Conservation (phyloP, 2,329 filamentous ascomycete genomes). For the Iodosphaeria phyllophila region DNA sequence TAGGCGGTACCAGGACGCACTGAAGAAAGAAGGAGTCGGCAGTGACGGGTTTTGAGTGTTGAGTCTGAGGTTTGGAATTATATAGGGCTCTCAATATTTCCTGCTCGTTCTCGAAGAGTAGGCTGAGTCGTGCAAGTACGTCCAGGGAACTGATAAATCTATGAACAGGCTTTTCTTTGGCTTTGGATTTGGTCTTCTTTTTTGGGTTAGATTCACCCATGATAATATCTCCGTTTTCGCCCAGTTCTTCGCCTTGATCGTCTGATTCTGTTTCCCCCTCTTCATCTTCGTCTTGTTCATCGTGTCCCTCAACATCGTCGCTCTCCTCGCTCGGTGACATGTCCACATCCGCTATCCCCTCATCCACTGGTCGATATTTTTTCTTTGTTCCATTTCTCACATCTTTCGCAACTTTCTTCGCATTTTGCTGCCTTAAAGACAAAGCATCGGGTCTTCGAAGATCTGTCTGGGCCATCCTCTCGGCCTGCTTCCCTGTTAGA, state of each 20-base stretch:
- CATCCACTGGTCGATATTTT: constrained; percentile 32
- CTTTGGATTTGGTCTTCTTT: constrained; percentile 16
- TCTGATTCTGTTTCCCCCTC: constrained; percentile 23
- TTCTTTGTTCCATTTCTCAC: constrained; percentile 17
- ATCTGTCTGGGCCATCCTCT: constrained; percentile 52
- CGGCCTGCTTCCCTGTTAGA: constrained; percentile 53
- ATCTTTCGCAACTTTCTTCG: no score
- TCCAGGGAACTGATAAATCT: constrained; percentile 70
- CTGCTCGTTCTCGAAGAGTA: constrained; percentile 74
- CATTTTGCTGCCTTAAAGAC: no score
- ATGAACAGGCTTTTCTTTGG: constrained; percentile 25
- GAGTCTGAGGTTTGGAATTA: constrained; percentile 46
- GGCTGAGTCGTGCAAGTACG: constrained; percentile 56
- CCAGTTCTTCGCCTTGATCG: constrained; percentile 25
- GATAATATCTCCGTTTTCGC: constrained; percentile 36
- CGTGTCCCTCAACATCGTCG: no score
- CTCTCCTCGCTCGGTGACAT: constrained; percentile 26
- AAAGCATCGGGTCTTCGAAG: constrained; percentile 56
- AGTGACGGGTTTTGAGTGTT: constrained; percentile 42
- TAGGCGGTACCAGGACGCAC: constrained; percentile 75
- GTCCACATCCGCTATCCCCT: constrained; percentile 51
- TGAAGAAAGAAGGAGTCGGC: constrained; percentile 92
- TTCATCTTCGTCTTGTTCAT: constrained; percentile 18
- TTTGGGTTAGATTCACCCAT: constrained; percentile 25
- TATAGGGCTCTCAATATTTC: constrained; percentile 77